phyloP scores from a whole-genome alignment of 768 basidiomycete genomes.

The Coprinopsis cinerea region DNA sequence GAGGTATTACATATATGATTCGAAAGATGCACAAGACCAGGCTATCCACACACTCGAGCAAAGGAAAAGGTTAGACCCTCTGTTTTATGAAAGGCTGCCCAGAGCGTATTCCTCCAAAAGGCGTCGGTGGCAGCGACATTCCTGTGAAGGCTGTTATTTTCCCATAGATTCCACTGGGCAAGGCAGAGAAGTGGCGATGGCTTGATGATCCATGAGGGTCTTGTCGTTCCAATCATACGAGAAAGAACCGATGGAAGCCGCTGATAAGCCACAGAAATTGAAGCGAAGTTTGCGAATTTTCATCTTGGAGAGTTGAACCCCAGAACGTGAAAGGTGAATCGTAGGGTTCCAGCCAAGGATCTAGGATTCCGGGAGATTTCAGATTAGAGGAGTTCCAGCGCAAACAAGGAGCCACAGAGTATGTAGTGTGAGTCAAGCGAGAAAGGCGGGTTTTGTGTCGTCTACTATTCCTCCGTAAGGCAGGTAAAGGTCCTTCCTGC shows the following conservation, averaged over 20 bases:
- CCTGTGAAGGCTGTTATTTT: background rate
- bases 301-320: conserved; percentile 1
- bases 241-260: background rate
- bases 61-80: background rate
- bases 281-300: background rate
- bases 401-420: background rate
- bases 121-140: background rate
- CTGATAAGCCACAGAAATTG: background rate
- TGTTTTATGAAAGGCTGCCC: background rate
- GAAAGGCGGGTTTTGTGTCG: background rate
- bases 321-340: background rate
- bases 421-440: background rate
- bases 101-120: too few relatives aligned
- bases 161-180: background rate
- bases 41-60: background rate
- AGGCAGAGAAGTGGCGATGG: background rate
- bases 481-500: background rate
- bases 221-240: background rate
- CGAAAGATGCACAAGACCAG: background rate
- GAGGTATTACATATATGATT: background rate
- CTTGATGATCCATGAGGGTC: background rate
- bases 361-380: background rate
- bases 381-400: background rate
- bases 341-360: background rate
- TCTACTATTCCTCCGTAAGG: background rate